Evolutionary conservation across 805 yeast species (phyloP).

Genomic region (Wickerhamomyces pijperi): DNA sequence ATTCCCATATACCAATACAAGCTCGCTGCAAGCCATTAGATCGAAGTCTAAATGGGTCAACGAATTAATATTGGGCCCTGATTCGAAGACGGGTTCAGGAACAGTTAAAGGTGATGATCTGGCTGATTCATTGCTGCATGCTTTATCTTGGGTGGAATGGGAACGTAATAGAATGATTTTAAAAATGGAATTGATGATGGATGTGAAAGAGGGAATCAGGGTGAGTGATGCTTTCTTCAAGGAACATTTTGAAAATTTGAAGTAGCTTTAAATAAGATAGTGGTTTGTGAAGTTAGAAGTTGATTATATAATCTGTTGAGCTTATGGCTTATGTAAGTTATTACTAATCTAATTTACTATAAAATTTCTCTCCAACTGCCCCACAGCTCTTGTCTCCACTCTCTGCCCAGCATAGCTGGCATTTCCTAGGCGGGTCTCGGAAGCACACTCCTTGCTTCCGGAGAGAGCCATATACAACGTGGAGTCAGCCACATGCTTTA

Average conservation of each 20-base stretch:
- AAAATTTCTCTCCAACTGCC: too few relatives aligned
- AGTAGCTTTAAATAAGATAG: too few relatives aligned
- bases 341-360: too few relatives aligned
- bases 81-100: neutral
- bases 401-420: too few relatives aligned
- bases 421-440: too few relatives aligned
- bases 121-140: slow-evolving; percentile 16
- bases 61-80: slow-evolving; percentile 5
- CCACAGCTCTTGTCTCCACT: too few relatives aligned
- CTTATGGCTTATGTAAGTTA: too few relatives aligned
- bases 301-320: too few relatives aligned
- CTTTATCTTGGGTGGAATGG: slow-evolving; percentile 16
- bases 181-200: slow-evolving; percentile 11
- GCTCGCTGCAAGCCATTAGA: neutral
- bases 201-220: slow-evolving; percentile 9
- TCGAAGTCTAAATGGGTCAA: slow-evolving; percentile 11
- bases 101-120: slow-evolving; percentile 17
- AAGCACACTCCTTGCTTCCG: too few relatives aligned
- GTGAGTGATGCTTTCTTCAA: slow-evolving; percentile 10
- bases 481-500: too few relatives aligned
- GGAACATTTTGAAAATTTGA: slow-evolving; percentile 3
- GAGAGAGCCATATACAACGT: too few relatives aligned
- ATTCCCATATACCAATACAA: neutral
- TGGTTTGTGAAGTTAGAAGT: too few relatives aligned
- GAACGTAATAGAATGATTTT: slow-evolving; percentile 15